These are phyloP conservation scores for Petunia secreta DNA, from an alignment of 257 asterid genomes.

Conservation along the genomic window DNA sequence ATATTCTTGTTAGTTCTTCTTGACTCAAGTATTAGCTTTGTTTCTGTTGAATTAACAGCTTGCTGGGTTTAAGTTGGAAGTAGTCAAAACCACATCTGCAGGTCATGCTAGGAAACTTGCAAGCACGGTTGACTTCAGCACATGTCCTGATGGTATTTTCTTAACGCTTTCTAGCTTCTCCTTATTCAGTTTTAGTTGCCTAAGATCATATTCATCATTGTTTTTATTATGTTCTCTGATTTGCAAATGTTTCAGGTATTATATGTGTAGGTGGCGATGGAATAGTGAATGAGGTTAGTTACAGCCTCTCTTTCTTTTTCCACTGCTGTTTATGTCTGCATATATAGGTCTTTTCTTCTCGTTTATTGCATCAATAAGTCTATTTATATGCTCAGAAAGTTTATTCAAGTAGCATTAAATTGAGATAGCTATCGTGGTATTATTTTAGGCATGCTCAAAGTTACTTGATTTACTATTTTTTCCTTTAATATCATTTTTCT, in stretches of 20 bases:
- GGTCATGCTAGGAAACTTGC: conserved; percentile 99
- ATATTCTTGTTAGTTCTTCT: background rate
- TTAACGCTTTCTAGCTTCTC: conserved; percentile 29
- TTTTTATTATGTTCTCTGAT: conserved; percentile 17
- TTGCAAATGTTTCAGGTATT: conserved; percentile 63
- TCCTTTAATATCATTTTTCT: conserved; percentile 5
- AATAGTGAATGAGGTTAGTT: conserved; percentile 88
- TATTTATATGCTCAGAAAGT: background rate
- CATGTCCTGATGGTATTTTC: conserved; percentile 92
- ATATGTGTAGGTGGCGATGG: conserved; percentile 99
- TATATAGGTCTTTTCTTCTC: conserved; percentile 12
- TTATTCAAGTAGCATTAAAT: background rate
- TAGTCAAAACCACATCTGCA: conserved; percentile 90
- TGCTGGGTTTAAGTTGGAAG: conserved; percentile 95
- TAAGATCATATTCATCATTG: conserved; percentile 27
- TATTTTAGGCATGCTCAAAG: background rate
- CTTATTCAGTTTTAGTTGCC: conserved; percentile 27
- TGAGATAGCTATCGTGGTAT: background rate
- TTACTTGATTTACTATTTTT: background rate
- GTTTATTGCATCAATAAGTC: conserved; percentile 15
- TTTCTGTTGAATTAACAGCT: conserved; percentile 57
- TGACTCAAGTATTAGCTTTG: conserved; percentile 1
- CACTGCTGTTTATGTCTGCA: background rate
- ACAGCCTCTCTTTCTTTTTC: conserved; percentile 1
- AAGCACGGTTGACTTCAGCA: conserved; percentile 81